Evolutionary conservation across 2,329 filamentous ascomycete genomes (phyloP), one percentile per base, ranked within the genome.

Genomic region (Cercospora zeina): DNA sequence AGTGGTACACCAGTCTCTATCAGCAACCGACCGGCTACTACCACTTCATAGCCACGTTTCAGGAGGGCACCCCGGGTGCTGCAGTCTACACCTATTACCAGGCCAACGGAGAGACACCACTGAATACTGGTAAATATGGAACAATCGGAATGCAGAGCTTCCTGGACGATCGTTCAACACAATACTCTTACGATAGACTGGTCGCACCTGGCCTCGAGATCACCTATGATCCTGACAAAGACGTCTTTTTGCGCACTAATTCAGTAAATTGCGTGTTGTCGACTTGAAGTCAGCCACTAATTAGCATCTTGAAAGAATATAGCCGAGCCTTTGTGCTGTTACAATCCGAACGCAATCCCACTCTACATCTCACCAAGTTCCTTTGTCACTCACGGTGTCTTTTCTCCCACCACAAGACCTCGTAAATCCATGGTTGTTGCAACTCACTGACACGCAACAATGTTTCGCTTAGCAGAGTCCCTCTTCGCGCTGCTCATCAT

Each of bases 1-100:
- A 69, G 24, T 69, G 54, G 37, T 68, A 68, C 42, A 62, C 62
- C 7, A 58, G 53, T 3, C 53, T 58, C 9, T 68, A 68, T 50
- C 55, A 61, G 36, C 54, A 62, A 21, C 19, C 58, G 2, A 36
- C 49, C 0, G 58, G 58, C 3, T 60, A 60, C 30, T 54, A 54
- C 27, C 58, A 60, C 51, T 60, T 60, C 49, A 60, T 45, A 31
- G 58, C 56, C 19, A 58, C 56, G 6, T 58, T 58, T 19, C 56
- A 58, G 19, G 56, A 58, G 49, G 45, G 42, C 2, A 34, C 24
- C 36, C 30, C 56, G 9, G 56, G 56, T 8, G 56, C 42, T 19
- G 56, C 34, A 10, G 33, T 50, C 56, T 58, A 36, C 13, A 58
- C 56, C 2, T 58, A 58, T 19, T 58, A 58, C n/a, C 56, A 58